Conservation (phyloP, 1,284 basidiomycete genomes). For the Somion occarium region DNA sequence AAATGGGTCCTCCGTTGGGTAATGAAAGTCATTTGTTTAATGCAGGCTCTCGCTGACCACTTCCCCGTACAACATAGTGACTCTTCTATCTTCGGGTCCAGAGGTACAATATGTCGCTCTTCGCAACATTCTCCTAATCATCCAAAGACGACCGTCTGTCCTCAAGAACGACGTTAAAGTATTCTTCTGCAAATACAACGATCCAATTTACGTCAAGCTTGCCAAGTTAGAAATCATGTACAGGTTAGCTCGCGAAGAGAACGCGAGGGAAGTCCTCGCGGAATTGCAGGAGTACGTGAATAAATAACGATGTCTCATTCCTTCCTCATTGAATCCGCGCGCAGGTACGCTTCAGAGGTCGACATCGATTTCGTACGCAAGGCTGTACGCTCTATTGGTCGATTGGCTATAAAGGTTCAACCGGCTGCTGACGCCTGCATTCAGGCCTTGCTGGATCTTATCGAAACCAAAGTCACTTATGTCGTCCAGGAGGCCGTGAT, state of each 20-base stretch:
- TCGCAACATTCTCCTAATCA: constrained; percentile 94
- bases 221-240: constrained; percentile 99
- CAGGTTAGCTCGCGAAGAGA: constrained; percentile 86
- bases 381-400: constrained; percentile 94
- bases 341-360: constrained; percentile 94
- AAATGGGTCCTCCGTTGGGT: constrained; percentile 97
- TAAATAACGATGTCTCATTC: background rate
- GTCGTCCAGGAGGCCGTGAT: constrained; percentile 98
- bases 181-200: constrained; percentile 99
- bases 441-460: constrained; percentile 78
- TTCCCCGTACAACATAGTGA: constrained; percentile 59
- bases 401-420: constrained; percentile 96
- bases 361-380: constrained; percentile 98
- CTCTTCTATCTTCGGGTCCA: constrained; percentile 90
- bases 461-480: constrained; percentile 93
- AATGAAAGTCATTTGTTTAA: background rate
- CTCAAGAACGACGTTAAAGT: constrained; percentile 97
- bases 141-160: constrained; percentile 90
- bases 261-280: constrained; percentile 87
- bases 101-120: constrained; percentile 99
- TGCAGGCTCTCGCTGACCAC: constrained; percentile 3
- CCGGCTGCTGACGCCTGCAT: constrained; percentile 89
- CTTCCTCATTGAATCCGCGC: constrained; percentile 10
- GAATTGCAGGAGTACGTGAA: constrained; percentile 86
- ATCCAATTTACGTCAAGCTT: constrained; percentile 98